These are phyloP conservation scores for Citrus inodora DNA, from an alignment of 345 rosid species.

Conservation along the genomic window DNA sequence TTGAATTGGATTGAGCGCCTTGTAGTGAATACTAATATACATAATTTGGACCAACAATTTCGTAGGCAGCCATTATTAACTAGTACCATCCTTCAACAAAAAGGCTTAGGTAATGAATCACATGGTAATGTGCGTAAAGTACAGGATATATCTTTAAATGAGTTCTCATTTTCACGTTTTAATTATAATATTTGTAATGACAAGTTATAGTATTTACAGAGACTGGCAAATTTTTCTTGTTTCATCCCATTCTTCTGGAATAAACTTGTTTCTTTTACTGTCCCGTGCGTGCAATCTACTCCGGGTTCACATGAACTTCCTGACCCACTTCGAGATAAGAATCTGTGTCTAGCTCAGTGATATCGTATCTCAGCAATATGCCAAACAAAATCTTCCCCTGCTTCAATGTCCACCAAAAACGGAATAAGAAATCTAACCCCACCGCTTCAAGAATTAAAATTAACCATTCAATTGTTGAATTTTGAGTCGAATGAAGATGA, in stretches of 20 bases:
- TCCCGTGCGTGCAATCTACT: neutral
- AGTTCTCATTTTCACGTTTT: too few species aligned
- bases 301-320: conserved; percentile 40
- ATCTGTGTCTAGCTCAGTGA: conserved; percentile 17
- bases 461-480: neutral
- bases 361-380: conserved; percentile 48
- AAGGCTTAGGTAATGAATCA: too few species aligned
- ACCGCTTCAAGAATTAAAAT: neutral
- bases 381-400: conserved; percentile 97
- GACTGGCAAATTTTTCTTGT: neutral
- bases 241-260: neutral
- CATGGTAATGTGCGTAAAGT: too few species aligned
- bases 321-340: conserved; percentile 66
- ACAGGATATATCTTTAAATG: too few species aligned
- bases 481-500: neutral
- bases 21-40: too few species aligned
- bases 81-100: too few species aligned
- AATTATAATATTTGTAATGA: neutral
- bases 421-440: neutral
- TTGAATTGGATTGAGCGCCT: too few species aligned
- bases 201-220: neutral
- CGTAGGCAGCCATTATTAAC: too few species aligned
- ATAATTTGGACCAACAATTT: too few species aligned
- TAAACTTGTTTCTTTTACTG: neutral
- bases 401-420: conserved; percentile 5